These are phyloP conservation scores for Russula vinacea DNA, from an alignment of 768 basidiomycete genomes.

Conservation along the genomic window DNA sequence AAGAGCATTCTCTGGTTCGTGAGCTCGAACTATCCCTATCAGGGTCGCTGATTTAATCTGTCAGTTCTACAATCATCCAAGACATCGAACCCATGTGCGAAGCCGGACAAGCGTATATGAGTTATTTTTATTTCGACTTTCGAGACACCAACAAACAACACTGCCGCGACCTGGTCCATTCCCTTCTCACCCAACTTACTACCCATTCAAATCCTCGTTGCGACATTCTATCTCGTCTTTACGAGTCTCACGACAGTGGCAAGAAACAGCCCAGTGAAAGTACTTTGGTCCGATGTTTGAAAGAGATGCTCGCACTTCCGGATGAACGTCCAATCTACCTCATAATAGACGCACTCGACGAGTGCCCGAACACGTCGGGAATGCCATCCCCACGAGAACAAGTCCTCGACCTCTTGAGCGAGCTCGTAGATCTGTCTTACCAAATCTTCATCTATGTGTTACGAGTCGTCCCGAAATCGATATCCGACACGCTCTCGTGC, in stretches of 20 bases:
- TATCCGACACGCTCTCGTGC: background rate
- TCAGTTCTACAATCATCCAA: constrained; percentile 10
- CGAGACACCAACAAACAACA: background rate
- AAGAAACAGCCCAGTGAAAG: background rate
- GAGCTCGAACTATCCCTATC: too few relatives aligned
- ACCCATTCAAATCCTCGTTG: background rate
- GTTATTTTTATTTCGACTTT: constrained; percentile 10
- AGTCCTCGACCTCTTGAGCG: background rate
- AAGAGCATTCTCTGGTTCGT: constrained; percentile 13
- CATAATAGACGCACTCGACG: constrained; percentile 13
- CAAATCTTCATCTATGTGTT: constrained; percentile 7
- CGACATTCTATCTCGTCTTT: background rate
- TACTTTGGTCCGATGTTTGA: background rate
- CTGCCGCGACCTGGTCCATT: background rate
- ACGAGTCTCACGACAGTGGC: background rate
- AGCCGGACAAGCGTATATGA: background rate
- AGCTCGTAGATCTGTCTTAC: background rate
- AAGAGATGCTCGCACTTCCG: constrained; percentile 4
- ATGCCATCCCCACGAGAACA: background rate
- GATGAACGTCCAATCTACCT: background rate
- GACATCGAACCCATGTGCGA: background rate
- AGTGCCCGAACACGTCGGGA: background rate
- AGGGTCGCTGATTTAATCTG: too few relatives aligned
- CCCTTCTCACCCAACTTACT: constrained; percentile 4
- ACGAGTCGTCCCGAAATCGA: constrained; percentile 8